Evolutionary conservation across 2,329 filamentous ascomycete genomes (phyloP), one percentile per base, ranked within the genome.

Genomic region (Cadophora sp.): DNA sequence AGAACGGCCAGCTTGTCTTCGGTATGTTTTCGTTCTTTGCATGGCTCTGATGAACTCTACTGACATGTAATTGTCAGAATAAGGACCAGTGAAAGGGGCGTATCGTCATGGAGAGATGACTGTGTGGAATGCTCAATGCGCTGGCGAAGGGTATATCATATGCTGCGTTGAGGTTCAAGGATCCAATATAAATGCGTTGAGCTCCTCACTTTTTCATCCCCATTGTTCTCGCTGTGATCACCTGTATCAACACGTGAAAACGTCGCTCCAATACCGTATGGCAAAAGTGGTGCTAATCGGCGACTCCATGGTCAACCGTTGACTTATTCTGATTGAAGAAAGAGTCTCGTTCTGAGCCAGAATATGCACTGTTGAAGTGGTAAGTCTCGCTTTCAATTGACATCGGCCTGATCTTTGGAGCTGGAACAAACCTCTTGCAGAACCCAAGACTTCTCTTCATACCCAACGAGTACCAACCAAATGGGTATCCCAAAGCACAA

Each of bases 1-100:
- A 78, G 2, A 73, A 83, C 65, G 81, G 81, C 6, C 31, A 68
- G 1, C 80, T 87, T 68, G 62, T 69, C 65, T 83, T 79, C 59
- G 59, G 78, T 80, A 72, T 66, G 77, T 74, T 26, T 48, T n/a
- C 29, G 29, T 22, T 24, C 2, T 8, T 16, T 26, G 1, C 11
- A 9, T 9, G n/a, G 8, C 12, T 12, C 3, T 9, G 31, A 24
- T 19, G 22, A 16, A 6, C 2, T 43, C 22, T 40, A 5, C 22
- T 59, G 12, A 59, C 9, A 12, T 59, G 1, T 3, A 2, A 9
- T 26, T 1, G 3, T 24, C 14, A 59, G 56, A 59, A 31, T 59
- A 43, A 40, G 11, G 12, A 12, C 9, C 6, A n/a, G 8, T 24
- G 31, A 22, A 48, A 31, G 16, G 31, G 22, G 22, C 4, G 4